Base-by-base conservation (phyloP, 108 stramenopile genomes). In the Seminavis robusta region DNA sequence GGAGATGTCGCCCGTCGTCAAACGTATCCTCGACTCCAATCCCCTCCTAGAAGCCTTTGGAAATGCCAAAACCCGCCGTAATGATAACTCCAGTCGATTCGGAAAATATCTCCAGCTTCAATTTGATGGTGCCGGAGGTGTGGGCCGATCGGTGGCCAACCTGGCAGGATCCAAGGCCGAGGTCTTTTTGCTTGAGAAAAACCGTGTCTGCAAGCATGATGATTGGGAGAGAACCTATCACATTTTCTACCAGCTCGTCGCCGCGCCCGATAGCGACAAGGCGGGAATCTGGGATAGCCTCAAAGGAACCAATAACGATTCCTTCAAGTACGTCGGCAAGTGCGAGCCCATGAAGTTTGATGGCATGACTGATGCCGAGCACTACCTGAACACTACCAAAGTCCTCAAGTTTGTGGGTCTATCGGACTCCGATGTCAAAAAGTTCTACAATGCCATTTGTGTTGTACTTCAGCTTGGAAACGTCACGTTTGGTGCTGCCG, bases 141-240 rank as follows among this genome's bases (percentile, higher is more conserved):
- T n/a, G n/a, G n/a, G n/a, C n/a, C n/a, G n/a, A 23, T 42, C 52
- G 3, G 19, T 28, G 2, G 80, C 71, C 40, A 71, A 73, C 33
- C 62, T 88, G 33, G 83, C 83, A 11, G 87, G 90, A 36, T 76
- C 76, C 30, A 87, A 73, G 59, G 84, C 84, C 61, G 81, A 80
- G 38, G 84, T 84, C 2, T 99, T 98, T 64, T 76, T 99, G 23
- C 74, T 99, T 13, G 99, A 99, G 73, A 99, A 99, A 72, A 80
- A 76, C 37, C 79, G 99, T 26, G 94, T 99, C 32, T 94, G 91
- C 3, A 52, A 74, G 21, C 97, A 98, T 64, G 81, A 94, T 33
- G 76, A 91, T 52, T 93, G 91, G 0, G 99, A 99, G 71, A 60
- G 99, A 29, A 98, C 97, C 52, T 99, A 94, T 75, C 99, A 99